These are phyloP conservation scores for Suillus subalutaceus DNA, from an alignment of 768 basidiomycete genomes.

Conservation along the genomic window DNA sequence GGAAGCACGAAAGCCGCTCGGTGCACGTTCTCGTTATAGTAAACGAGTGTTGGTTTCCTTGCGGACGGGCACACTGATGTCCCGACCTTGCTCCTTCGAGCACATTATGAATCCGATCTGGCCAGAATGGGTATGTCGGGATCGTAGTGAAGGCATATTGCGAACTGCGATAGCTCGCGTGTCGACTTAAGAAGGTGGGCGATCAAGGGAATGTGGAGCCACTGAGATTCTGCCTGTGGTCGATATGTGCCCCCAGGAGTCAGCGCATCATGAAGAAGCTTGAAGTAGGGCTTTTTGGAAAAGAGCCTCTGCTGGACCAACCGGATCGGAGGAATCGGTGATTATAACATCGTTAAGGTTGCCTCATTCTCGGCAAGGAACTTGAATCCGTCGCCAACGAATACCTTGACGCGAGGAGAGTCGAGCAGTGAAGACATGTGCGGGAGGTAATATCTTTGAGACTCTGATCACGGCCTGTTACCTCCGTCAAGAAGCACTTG, in stretches of 20 bases:
- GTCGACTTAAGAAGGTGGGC: conserved; percentile 70
- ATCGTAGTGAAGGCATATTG: conserved; percentile 97
- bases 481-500: conserved; percentile 1
- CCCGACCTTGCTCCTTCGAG: conserved; percentile 72
- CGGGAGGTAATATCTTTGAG: conserved; percentile 89
- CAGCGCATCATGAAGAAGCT: conserved; percentile 89
- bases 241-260: conserved; percentile 90
- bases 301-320: conserved; percentile 91
- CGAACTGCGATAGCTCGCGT: conserved; percentile 68
- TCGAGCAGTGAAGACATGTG: conserved; percentile 88
- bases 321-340: conserved; percentile 98
- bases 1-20: conserved; percentile 85
- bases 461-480: conserved; percentile 91
- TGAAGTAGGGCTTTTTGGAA: conserved; percentile 98
- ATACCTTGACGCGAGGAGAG: conserved; percentile 80
- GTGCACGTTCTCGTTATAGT: conserved; percentile 88
- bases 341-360: conserved; percentile 97
- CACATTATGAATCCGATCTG: conserved; percentile 95
- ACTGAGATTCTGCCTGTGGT: conserved; percentile 96
- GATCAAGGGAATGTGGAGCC: conserved; percentile 93
- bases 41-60: conserved; percentile 70
- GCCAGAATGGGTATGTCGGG: conserved; percentile 97
- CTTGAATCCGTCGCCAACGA: conserved; percentile 95
- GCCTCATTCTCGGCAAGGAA: conserved; percentile 88
- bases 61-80: conserved; percentile 74